Base-by-base conservation (phyloP, 176 grass and related monocot species). In the Oryza officinalis region DNA sequence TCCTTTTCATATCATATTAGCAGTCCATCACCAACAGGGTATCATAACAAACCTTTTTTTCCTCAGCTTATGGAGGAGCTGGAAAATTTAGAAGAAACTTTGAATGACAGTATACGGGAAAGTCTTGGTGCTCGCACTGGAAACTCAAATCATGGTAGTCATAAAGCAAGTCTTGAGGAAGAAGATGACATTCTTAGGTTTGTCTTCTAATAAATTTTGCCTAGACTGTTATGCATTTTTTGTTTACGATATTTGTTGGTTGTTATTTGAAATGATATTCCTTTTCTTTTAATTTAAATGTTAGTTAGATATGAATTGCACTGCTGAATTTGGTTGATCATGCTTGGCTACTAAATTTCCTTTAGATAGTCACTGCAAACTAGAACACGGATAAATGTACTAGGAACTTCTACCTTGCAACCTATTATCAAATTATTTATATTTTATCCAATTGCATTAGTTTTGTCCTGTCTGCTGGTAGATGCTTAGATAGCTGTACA, bases 91-190 rank as follows among this genome's bases (percentile, higher is more conserved):
- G 96, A 98, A 93, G 96, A 98, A 90, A 96, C 96, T 67, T 92
- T 98, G 80, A 98, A 96, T 92, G 93, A 98, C 76, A 96, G 96
- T 87, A 95, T 98, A 80, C 91, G 54, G 25, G 96, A 94, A 95
- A 98, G 96, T 89, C 31, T 96, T 80, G 96, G 96, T 85, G 96
- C 93, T 82, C 89, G 96, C 85, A 40, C 93, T 87, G 85, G 91
- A 79, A 96, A 85, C 35, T 12, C 69, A 80, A 78, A 60, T 32
- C 72, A 57, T 87, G 83, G 65, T 85, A 92, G 57, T 79, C 87
- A 86, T 87, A 94, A 96, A 89, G 79, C 76, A 76, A 82, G 25
- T 89, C 52, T 90, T 20, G 96, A 98, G 80, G 89, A 92, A 67
- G 96, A 95, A 83, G 96, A 94, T 60, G 85, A 80, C 11, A 63